Base-by-base conservation (phyloP, 139 green algal species). In the Micractinium conductrix region DNA sequence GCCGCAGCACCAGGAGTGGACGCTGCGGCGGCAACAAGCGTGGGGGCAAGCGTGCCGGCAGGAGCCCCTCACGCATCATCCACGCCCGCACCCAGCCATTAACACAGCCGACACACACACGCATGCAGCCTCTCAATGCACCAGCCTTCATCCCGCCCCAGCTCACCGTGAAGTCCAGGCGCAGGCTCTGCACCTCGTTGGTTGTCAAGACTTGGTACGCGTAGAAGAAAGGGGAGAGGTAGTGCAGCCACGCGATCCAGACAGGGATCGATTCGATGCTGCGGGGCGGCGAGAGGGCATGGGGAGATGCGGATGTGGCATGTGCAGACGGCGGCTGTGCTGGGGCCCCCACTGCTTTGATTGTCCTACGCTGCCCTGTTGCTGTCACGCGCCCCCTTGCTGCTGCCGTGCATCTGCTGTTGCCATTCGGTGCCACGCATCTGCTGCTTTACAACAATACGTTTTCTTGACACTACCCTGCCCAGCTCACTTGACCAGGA, bases 241-340 rank as follows among this genome's bases (percentile, higher is more conserved):
- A 96, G 53, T 81, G 87, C 40, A 95, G 79, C 93, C 93, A 96
- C 2, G 85, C 30, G 43, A 96, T 80, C 89, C 75, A 89, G 30
- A 2, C 85, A 10, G 85, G 68, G 73, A 89, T 89, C 38, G 60
- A 68, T 3, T 68, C 60, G 9, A 68, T 28, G 60, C 42, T 68
- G 60, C 60, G 60, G 26, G 22, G 60, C 22, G 28, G 5, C 26
- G 26, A 68, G 14, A 35, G 26, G 60, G 26, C 26, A 38, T 2
- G 26, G 26, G 4, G 60, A 68, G 28, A 35, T 9, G 26, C 9
- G 28, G 3, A 28, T n/a, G 19, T 68, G 60, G 19, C 60, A 68
- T 9, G 19, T 38, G 4, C 10, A 28, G 26, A 35, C 60, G 60
- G 60, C 60, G 17, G 60, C 60, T 24, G 60, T 9, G 26, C 33